Evolutionary conservation across 345 rosid species (phyloP).

Genomic region (Gossypium herbaceum): DNA sequence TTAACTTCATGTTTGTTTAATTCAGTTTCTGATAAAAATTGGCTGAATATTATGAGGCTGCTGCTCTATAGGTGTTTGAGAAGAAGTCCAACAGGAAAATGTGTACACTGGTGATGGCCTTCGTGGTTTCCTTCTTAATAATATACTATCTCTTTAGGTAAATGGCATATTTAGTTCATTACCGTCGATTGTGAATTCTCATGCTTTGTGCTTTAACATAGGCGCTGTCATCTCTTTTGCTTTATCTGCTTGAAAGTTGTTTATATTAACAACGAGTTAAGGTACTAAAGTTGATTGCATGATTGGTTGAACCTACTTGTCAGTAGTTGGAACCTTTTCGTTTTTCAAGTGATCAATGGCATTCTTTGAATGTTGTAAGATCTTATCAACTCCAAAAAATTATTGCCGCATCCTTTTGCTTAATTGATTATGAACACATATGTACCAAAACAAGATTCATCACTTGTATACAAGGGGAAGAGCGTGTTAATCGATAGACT

Average conservation of each 20-base stretch:
- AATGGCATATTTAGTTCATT: background rate
- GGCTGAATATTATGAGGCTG: slow-evolving; percentile 10
- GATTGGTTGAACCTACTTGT: background rate
- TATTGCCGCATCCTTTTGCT: background rate
- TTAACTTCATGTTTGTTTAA: background rate
- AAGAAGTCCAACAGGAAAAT: slow-evolving; percentile 62
- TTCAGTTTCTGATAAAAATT: background rate
- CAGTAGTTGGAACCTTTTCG: background rate
- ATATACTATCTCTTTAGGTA: slow-evolving; percentile 67
- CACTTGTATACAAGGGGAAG: background rate
- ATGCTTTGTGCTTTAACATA: background rate
- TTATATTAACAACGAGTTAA: background rate
- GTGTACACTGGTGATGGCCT: slow-evolving; percentile 56
- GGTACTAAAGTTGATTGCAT: background rate
- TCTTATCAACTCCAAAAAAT: background rate
- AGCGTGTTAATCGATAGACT: too few species aligned
- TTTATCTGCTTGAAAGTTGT: background rate
- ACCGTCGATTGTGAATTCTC: background rate
- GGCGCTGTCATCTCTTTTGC: background rate
- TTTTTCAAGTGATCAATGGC: background rate
- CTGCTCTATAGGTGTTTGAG: slow-evolving; percentile 61
- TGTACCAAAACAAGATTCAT: background rate
- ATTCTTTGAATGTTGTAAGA: background rate
- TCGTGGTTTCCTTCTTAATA: slow-evolving; percentile 49
- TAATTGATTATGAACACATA: background rate